phyloP scores from a whole-genome alignment of 768 basidiomycete genomes.

The Pisolithus microcarpus region DNA sequence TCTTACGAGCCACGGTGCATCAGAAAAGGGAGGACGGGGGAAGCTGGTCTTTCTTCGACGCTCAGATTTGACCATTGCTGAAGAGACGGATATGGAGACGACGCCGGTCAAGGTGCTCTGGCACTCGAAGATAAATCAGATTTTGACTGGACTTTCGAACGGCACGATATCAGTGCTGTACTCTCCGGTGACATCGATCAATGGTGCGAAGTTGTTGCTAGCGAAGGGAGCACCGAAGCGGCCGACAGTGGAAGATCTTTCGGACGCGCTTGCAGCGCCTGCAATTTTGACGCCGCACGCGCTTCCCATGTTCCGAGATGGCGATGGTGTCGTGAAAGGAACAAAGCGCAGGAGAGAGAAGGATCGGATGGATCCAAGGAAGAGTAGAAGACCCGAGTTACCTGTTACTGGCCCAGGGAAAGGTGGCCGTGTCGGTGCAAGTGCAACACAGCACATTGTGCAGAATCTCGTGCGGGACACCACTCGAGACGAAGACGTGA shows the following conservation, averaged over 20 bases:
- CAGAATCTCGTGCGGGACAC: constrained; percentile 90
- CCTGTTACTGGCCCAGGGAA: constrained; percentile 90
- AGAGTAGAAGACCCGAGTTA: constrained; percentile 86
- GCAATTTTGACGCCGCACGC: constrained; percentile 91
- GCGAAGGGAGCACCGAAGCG: constrained; percentile 82
- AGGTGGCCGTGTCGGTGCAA: constrained; percentile 92
- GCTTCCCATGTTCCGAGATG: constrained; percentile 87
- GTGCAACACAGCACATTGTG: constrained; percentile 95
- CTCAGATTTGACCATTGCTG: constrained; percentile 60
- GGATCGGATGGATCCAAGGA: constrained; percentile 81
- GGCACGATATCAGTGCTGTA: constrained; percentile 88
- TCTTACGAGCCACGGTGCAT: constrained; percentile 73
- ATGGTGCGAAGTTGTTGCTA: constrained; percentile 86
- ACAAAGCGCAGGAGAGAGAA: constrained; percentile 88
- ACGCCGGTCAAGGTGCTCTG: constrained; percentile 87
- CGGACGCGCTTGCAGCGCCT: constrained; percentile 78
- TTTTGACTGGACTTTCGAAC: constrained; percentile 80
- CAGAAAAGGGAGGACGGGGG: constrained; percentile 61
- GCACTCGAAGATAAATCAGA: constrained; percentile 98
- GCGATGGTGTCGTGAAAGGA: constrained; percentile 56
- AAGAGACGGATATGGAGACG: constrained; percentile 59
- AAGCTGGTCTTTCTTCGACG: constrained; percentile 68
- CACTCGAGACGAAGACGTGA: constrained; percentile 89
- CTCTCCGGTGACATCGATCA: constrained; percentile 82
- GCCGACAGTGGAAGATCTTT: constrained; percentile 81